Evolutionary conservation across 2,329 filamentous ascomycete species (phyloP), one percentile per base, ranked within the genome.

Genomic region (Stachybotrys echinatus): DNA sequence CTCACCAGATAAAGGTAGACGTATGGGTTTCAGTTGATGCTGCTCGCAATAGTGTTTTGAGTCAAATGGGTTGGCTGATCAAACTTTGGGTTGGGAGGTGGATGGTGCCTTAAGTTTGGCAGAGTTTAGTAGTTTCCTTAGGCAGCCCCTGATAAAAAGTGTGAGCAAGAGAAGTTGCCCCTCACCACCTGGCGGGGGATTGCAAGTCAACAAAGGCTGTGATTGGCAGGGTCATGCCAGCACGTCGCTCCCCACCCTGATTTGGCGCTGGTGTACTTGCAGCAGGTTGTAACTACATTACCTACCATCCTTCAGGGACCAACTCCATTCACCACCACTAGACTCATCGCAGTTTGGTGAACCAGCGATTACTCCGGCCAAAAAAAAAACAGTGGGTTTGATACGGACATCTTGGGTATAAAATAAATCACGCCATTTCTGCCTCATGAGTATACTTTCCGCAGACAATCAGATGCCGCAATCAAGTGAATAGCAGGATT

Each of bases 171-270:
- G 47, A 48, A 43, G 27, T 48, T 21, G 38, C 47, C 47, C 46
- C 42, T 34, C 27, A 12, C n/a, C 19, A 40, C 38, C 47, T 39
- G 42, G 47, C 38, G 38, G 39, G 47, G 47, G 44, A 27, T 21
- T 27, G 42, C 38, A 52, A 49, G 48, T 51, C 48, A 48, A 53
- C 50, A 55, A 52, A 50, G 44, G 45, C 42, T 54, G 45, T 59
- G 52, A 60, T 61, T 61, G 59, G 59, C 48, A 50, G 37, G 42
- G 22, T 19, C 47, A 49, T 47, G 42, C 31, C 44, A 27, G 19
- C 46, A 58, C 51, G 59, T 61, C 56, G 51, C 52, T 48, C 22
- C 14, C 18, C 8, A 6, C 43, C 46, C 46, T 42, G 40, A 27
- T 51, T 44, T 40, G 48, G 52, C 23, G 40, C n/a, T 12, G 17